A percentile compares a stretch with the other conserved stretches of the same genome.
phyloP scores from a whole-genome alignment of 1,139 yeast genomes.

The Candida gigantensis region DNA sequence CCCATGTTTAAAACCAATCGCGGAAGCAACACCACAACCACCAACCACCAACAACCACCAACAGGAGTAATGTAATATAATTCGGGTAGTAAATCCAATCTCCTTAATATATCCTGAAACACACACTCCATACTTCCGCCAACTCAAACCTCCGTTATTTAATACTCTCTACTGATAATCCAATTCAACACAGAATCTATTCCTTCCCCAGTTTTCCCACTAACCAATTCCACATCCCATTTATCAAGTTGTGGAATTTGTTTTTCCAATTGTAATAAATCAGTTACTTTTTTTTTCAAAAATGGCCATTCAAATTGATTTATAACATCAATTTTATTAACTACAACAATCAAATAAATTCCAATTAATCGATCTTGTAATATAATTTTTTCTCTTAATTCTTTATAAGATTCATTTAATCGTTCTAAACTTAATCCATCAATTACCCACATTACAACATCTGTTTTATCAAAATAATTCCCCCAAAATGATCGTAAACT shows the following conservation, averaged over 20 bases:
- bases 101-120: no score
- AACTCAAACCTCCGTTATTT: neutral
- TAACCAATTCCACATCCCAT: constrained; percentile 46
- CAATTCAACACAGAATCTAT: constrained; percentile 50
- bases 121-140: no score
- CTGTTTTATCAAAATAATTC: constrained; percentile 85
- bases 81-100: no score
- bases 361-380: constrained; percentile 71
- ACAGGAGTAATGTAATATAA: no score
- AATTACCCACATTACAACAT: constrained; percentile 88
- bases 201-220: constrained; percentile 61
- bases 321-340: constrained; percentile 60
- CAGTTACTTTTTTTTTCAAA: constrained; percentile 20
- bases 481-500: constrained; percentile 84
- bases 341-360: constrained; percentile 53
- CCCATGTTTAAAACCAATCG: no score
- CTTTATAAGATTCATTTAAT: constrained; percentile 62
- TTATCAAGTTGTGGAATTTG: constrained; percentile 26
- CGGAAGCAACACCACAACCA: no score
- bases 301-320: constrained; percentile 16
- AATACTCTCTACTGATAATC: constrained; percentile 35
- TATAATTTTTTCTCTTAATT: constrained; percentile 59
- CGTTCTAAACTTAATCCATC: constrained; percentile 68
- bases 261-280: constrained; percentile 25
- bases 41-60: no score